These are phyloP conservation scores for Dendrobium chrysotoxum DNA, from an alignment of 106 monocot species.

Conservation along the genomic window DNA sequence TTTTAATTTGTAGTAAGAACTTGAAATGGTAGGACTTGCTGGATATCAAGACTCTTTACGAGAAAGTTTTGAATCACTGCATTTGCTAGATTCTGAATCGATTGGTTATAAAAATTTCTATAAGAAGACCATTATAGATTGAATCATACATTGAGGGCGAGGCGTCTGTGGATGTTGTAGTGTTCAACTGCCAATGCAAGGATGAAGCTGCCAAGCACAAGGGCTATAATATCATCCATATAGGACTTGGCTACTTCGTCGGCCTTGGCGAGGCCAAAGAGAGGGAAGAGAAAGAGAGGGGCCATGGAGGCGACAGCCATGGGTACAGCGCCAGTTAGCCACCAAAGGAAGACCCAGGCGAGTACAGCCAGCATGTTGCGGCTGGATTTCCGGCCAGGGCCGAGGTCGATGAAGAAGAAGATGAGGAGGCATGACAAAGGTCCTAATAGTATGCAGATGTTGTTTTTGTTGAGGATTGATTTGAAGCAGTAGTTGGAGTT, in stretches of 20 bases:
- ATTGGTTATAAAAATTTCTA: neutral
- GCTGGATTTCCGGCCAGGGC: constrained; percentile 28
- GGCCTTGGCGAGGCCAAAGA: constrained; percentile 57
- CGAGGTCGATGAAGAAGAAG: constrained; percentile 42
- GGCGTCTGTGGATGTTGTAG: constrained; percentile 85
- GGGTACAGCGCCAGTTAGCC: constrained; percentile 82
- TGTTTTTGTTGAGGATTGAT: constrained; percentile 34
- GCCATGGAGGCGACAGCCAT: constrained; percentile 85
- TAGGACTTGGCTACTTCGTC: constrained; percentile 72
- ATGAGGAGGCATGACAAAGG: constrained; percentile 50
- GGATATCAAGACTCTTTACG: too few relatives aligned
- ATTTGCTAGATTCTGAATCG: too few relatives aligned
- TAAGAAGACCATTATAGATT: neutral
- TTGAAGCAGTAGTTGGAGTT: neutral
- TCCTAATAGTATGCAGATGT: constrained; percentile 41
- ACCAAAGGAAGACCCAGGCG: constrained; percentile 86
- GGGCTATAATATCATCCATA: constrained; percentile 92
- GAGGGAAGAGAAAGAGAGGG: constrained; percentile 87
- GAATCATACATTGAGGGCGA: constrained; percentile 62
- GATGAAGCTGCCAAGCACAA: constrained; percentile 96
- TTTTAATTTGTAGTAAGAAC: too few relatives aligned
- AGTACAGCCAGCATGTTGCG: constrained; percentile 81
- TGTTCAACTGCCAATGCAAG: constrained; percentile 90
- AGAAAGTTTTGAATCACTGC: too few relatives aligned
- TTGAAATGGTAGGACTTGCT: too few relatives aligned